Conservation (phyloP, 495 filamentous ascomycete species). For the Cercophora newfieldiana region DNA sequence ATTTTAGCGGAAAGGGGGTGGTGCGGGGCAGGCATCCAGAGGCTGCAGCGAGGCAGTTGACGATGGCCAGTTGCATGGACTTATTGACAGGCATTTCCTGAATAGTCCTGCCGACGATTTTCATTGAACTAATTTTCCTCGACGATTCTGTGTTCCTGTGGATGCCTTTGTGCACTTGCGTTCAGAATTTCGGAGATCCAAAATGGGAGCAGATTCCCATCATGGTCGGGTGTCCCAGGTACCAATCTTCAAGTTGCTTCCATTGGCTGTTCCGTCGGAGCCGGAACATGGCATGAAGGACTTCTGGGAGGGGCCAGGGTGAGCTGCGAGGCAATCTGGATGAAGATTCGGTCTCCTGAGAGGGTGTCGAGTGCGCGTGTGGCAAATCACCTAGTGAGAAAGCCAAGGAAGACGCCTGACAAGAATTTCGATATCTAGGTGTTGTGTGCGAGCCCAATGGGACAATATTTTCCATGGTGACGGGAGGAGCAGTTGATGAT, state of each 20-base stretch:
- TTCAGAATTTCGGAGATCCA: background rate
- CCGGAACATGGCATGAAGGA: background rate
- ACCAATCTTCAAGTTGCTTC: background rate
- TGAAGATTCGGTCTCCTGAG: conserved; percentile 3
- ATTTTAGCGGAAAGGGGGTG: background rate
- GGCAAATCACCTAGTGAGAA: background rate
- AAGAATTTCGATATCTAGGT: background rate
- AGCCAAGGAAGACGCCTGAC: background rate
- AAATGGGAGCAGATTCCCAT: background rate
- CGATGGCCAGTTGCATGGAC: background rate
- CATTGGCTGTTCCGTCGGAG: background rate
- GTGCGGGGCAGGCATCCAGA: background rate
- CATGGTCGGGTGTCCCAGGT: background rate
- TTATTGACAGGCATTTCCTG: background rate
- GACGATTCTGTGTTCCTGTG: background rate
- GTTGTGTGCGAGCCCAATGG: background rate
- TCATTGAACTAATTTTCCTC: background rate
- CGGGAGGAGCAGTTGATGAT: background rate
- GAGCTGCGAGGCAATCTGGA: conserved; percentile 2
- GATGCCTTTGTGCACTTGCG: background rate
- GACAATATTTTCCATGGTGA: background rate
- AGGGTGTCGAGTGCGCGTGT: background rate
- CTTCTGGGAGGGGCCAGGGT: background rate
- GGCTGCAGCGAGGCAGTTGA: background rate
- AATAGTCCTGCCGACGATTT: background rate